Evolutionary conservation across 208 protist genomes (phyloP).

Genomic region (Leishmania lainsoni): DNA sequence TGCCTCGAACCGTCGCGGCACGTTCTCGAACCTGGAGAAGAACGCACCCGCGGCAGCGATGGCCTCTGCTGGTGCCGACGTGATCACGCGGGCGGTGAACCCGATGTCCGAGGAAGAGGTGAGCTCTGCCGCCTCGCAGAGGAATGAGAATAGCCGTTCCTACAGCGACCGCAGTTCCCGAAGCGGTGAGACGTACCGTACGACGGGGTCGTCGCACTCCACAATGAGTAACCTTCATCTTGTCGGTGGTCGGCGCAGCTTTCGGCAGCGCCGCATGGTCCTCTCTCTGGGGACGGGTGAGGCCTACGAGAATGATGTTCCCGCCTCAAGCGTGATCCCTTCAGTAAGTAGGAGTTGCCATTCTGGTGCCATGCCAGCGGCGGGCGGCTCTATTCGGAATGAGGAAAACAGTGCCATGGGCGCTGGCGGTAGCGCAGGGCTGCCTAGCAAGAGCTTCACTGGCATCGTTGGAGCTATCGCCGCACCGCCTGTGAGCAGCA

Average conservation of each 20-base stretch:
- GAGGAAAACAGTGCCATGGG: neutral
- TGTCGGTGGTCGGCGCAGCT: neutral
- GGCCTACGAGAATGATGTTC: constrained; percentile 6
- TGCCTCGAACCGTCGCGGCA: neutral
- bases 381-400: neutral
- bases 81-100: constrained; percentile 3
- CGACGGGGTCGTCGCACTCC: constrained; percentile 7
- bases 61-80: neutral
- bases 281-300: constrained; percentile 13
- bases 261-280: constrained; percentile 8
- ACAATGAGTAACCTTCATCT: constrained; percentile 17
- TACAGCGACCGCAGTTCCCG: constrained; percentile 11
- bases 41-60: neutral
- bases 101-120: constrained; percentile 6
- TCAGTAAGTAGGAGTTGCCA: neutral
- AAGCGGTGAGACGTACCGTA: constrained; percentile 20
- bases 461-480: neutral
- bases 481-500: neutral
- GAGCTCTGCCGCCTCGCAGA: constrained; percentile 5
- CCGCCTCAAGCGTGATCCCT: neutral
- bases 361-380: neutral
- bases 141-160: neutral
- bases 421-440: neutral
- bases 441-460: neutral
- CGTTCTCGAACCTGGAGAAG: neutral